phyloP scores from a whole-genome alignment of 305 asterid species.

The Rubia tinctorum region DNA sequence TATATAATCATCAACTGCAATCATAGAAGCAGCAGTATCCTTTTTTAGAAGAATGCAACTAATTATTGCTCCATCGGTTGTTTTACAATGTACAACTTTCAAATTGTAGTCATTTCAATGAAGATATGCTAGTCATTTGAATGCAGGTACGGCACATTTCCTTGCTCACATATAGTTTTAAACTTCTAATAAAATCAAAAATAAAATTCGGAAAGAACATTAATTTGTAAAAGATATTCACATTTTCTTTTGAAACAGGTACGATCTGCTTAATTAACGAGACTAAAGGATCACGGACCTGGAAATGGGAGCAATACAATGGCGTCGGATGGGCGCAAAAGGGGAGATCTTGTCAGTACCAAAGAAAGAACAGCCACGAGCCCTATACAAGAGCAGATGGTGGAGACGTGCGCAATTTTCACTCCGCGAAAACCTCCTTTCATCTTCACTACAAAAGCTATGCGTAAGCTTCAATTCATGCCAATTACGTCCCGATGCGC shows the following conservation, averaged over 20 bases:
- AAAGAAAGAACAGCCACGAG: conserved; percentile 57
- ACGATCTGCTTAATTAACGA: neutral
- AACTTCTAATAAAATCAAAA: neutral
- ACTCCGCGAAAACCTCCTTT: conserved; percentile 70
- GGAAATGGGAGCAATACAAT: conserved; percentile 37
- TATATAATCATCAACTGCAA: neutral
- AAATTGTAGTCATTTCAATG: neutral
- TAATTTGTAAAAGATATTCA: neutral
- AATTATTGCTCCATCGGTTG: neutral
- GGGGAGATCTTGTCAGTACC: conserved; percentile 64
- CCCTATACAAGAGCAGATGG: conserved; percentile 61
- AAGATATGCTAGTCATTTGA: neutral
- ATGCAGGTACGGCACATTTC: too few relatives aligned
- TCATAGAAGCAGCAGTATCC: neutral
- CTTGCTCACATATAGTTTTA: neutral
- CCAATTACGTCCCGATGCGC: conserved; percentile 20
- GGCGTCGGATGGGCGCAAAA: conserved; percentile 47
- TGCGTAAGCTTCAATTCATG: conserved; percentile 30
- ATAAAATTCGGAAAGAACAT: neutral
- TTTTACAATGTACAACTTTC: too few relatives aligned
- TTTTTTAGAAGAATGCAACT: neutral
- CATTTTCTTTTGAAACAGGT: neutral
- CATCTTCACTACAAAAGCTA: conserved; percentile 46
- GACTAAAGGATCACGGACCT: conserved; percentile 41
- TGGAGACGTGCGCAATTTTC: conserved; percentile 74